phyloP scores from a whole-genome alignment of 2,329 filamentous ascomycete genomes.

The Colletotrichum sp. region DNA sequence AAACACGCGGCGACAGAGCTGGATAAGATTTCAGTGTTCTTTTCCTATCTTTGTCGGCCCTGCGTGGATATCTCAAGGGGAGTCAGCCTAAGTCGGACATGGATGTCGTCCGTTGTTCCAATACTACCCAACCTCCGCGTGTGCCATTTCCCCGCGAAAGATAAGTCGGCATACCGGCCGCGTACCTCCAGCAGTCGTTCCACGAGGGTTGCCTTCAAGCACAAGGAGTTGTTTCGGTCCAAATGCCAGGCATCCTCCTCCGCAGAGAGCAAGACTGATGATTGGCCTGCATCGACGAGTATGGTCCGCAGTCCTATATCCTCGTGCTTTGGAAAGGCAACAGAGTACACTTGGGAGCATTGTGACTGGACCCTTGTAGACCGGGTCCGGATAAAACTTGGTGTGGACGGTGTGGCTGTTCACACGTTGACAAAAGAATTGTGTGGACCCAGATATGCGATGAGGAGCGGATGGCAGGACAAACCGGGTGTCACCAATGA shows the following conservation, averaged over 20 bases:
- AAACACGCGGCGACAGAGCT: background rate
- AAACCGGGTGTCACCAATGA: background rate
- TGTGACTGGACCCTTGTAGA: background rate
- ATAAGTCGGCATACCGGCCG: background rate
- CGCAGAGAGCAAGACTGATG: background rate
- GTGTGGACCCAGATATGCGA: background rate
- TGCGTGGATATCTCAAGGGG: background rate
- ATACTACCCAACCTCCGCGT: background rate
- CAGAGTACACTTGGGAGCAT: background rate
- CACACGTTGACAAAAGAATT: background rate
- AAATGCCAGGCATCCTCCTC: background rate
- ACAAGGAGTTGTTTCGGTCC: background rate
- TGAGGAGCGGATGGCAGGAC: background rate
- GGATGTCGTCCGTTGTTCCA: background rate
- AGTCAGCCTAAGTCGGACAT: background rate
- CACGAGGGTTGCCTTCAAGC: background rate
- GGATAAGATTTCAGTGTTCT: background rate
- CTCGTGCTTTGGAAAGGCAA: background rate
- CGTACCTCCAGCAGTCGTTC: background rate
- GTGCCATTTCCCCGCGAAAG: background rate
- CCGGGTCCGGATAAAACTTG: background rate
- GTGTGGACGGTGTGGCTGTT: background rate
- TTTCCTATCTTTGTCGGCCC: background rate
- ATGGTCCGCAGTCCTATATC: background rate
- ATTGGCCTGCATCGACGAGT: background rate